Evolutionary conservation across 495 filamentous ascomycete species (phyloP).

Genomic region (Opeltia flavorubescens): DNA sequence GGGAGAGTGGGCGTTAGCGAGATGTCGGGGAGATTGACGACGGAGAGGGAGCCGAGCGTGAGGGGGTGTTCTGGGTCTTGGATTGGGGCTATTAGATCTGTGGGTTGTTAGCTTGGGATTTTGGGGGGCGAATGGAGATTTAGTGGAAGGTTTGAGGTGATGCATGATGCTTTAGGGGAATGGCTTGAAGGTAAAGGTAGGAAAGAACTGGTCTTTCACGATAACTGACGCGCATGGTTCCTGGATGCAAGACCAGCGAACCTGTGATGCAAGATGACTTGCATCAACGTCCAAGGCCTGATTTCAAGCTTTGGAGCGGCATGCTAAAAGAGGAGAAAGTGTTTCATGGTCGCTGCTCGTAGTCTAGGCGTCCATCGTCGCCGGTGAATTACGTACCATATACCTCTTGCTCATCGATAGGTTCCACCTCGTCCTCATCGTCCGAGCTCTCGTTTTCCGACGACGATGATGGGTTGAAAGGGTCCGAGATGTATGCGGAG

Average conservation of each 20-base stretch:
- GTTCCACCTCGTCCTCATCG: slow-evolving; percentile 55
- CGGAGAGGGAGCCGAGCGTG: slow-evolving; percentile 79
- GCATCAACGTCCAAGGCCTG: too few species aligned
- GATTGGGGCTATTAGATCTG: slow-evolving; percentile 86
- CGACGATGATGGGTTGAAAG: slow-evolving; percentile 27
- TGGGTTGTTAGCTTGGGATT: slow-evolving; percentile 13
- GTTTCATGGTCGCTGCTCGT: too few species aligned
- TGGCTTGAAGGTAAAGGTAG: too few species aligned
- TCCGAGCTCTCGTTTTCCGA: slow-evolving; percentile 27
- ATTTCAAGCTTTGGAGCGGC: too few species aligned
- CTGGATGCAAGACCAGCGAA: neutral
- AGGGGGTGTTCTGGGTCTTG: slow-evolving; percentile 94
- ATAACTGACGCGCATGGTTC: too few species aligned
- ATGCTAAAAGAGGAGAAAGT: too few species aligned
- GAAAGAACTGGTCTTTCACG: too few species aligned
- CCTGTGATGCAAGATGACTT: neutral
- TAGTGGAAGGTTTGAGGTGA: too few species aligned
- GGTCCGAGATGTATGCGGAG: slow-evolving; percentile 38
- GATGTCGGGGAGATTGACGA: slow-evolving; percentile 89
- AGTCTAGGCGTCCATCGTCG: too few species aligned
- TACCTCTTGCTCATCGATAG: slow-evolving; percentile 92
- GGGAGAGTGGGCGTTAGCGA: slow-evolving; percentile 53
- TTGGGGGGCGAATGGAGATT: neutral
- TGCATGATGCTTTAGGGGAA: too few species aligned
- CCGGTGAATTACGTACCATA: slow-evolving; percentile 48